These are phyloP conservation scores for Clarireedia hainanense DNA, from an alignment of 2,329 filamentous ascomycete genomes.

Conservation along the genomic window DNA sequence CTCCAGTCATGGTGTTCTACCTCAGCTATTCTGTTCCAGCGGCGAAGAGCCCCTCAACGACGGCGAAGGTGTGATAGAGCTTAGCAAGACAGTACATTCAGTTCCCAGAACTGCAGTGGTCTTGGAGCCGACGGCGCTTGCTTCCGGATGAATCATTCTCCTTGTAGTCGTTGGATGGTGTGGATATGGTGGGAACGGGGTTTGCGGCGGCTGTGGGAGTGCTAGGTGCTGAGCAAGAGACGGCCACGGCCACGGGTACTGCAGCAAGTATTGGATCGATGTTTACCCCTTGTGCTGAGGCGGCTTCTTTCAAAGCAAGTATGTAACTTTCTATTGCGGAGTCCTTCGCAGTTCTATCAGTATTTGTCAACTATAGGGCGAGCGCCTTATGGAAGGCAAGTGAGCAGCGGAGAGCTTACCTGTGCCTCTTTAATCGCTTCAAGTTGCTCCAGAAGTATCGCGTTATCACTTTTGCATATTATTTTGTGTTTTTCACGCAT, in stretches of 20 bases:
- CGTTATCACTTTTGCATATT: no score
- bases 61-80: not conserved
- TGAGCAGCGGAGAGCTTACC: no score
- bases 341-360: no score
- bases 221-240: not conserved
- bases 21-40: no score
- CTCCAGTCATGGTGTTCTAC: no score
- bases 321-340: not conserved
- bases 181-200: not conserved
- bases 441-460: not conserved
- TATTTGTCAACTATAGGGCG: not conserved
- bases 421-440: not conserved
- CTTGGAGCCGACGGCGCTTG: not conserved
- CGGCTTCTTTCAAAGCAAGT: not conserved
- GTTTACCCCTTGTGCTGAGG: not conserved
- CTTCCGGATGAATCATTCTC: not conserved
- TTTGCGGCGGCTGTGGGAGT: not conserved
- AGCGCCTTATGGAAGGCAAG: no score
- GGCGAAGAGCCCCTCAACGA: not conserved
- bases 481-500: not conserved
- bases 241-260: not conserved
- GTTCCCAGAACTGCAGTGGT: not conserved
- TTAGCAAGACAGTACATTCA: not conserved
- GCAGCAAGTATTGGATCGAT: not conserved
- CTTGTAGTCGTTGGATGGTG: not conserved